Conservation (phyloP, 108 stramenopile species). For the Aurantiochytrium sp. region DNA sequence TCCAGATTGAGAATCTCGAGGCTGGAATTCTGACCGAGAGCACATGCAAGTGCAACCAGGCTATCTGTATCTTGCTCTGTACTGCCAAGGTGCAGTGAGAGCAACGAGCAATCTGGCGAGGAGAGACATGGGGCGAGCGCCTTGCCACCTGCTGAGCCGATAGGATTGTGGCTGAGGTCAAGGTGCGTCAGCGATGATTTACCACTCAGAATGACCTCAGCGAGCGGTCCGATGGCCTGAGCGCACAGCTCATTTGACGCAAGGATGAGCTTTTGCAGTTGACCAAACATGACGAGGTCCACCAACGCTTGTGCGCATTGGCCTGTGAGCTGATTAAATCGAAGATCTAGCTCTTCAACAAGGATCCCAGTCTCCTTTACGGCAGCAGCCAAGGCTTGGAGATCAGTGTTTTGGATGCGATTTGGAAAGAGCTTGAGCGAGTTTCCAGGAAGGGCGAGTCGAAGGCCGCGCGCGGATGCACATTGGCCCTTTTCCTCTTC, state of each 20-base stretch:
- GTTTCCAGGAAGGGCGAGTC: background rate
- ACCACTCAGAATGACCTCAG: background rate
- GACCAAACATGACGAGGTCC: background rate
- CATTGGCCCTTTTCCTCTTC: background rate
- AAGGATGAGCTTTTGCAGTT: background rate
- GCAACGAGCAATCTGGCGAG: background rate
- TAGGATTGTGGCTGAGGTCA: background rate
- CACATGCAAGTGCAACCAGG: background rate
- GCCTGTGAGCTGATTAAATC: background rate
- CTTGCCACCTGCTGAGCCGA: background rate
- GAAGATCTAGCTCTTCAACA: background rate
- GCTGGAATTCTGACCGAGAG: background rate
- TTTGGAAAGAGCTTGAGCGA: background rate
- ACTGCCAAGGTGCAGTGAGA: background rate
- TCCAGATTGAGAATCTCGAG: background rate
- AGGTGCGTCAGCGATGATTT: background rate
- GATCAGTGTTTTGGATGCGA: background rate
- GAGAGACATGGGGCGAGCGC: background rate
- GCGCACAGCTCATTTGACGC: background rate
- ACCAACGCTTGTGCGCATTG: background rate
- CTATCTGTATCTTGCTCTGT: constrained; percentile 12
- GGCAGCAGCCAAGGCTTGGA: background rate
- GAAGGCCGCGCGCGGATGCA: background rate
- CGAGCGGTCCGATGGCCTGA: background rate
- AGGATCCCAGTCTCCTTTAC: background rate